Evolutionary conservation across 768 basidiomycete species (phyloP), one percentile per base, ranked within the genome.

Genomic region (Tulasnella sp.): DNA sequence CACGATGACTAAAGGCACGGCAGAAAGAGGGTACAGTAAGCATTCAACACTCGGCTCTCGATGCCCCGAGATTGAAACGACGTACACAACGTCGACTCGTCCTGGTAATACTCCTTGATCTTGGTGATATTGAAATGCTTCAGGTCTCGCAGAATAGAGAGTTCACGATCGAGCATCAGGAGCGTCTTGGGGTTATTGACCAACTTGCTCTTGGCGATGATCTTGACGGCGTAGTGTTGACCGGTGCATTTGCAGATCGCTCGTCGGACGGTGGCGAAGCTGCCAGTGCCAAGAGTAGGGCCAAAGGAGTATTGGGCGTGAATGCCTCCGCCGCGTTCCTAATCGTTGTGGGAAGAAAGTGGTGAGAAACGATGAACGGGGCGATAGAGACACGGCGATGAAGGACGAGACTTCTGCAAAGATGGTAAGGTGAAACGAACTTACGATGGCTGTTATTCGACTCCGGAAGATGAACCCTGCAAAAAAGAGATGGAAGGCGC

Each of bases 231-330:
- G 80, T 89, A 91, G 87, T 90, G 90, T 77, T 88, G 85, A 15
- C 94, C 94, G 15, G 91, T 92, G 29, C 84, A 83, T 13, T 90
- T 89, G 81, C 90, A 88, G 69, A 96, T 86, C 1, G 93, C 95
- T 83, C 92, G 93, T 86, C 91, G 89, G 26, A 98, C 97, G 13
- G 91, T 92, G 5, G 95, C 97, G 82, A 98, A 99, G 2, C 94
- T 91, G 11, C 97, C 97, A 81, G 91, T 92, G 75, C 97, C 97
- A 3, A 98, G 89, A 83, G 78, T 77, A 80, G 83, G 82, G 44
- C 83, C 78, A 5, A 87, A 79, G 77, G 85, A 83, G 80, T 87
- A 87, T 70, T 82, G 80, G 46, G 82, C 80, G 78, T 84, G 84
- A 11, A 87, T 82, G 16, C 84, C 85, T n/a, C 85, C 85, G 10